Conservation (phyloP, 2,329 filamentous ascomycete genomes). For the Arthrobotrys sphaeroides region DNA sequence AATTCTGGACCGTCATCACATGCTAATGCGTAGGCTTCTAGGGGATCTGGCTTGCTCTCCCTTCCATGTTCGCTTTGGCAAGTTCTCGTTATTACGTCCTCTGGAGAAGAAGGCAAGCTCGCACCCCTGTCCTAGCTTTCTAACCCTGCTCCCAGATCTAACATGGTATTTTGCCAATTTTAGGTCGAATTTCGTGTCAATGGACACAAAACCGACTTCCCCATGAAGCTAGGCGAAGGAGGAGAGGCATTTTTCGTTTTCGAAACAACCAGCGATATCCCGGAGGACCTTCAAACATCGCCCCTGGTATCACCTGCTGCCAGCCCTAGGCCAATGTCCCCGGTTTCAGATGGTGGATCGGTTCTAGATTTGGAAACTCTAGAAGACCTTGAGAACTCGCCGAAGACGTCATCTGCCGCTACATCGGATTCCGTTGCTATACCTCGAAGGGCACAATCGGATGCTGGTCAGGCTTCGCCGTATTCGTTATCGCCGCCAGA, state of each 20-base stretch:
- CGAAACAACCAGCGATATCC: slow-evolving; percentile 89
- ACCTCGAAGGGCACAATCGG: slow-evolving; percentile 63
- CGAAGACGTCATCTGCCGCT: slow-evolving; percentile 56
- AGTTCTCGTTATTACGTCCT: slow-evolving; percentile 92
- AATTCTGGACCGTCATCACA: slow-evolving; percentile 3
- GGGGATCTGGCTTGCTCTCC: slow-evolving; percentile 85
- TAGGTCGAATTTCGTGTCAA: slow-evolving; percentile 95
- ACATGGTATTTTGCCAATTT: slow-evolving; percentile 22
- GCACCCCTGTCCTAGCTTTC: slow-evolving; percentile 12
- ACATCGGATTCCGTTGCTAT: slow-evolving; percentile 53
- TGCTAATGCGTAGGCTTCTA: slow-evolving; percentile 56
- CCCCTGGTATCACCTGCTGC: slow-evolving; percentile 88
- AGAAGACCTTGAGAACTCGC: slow-evolving; percentile 62
- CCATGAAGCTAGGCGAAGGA: slow-evolving; percentile 97
- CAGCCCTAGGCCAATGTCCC: slow-evolving; percentile 70
- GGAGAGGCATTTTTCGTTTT: slow-evolving; percentile 99
- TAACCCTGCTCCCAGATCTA: slow-evolving; percentile 12
- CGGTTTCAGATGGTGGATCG: slow-evolving; percentile 57
- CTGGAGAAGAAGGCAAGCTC: slow-evolving; percentile 84
- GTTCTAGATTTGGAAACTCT: slow-evolving; percentile 59
- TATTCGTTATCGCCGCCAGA: slow-evolving; percentile 61
- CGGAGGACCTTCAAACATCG: slow-evolving; percentile 92
- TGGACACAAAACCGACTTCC: slow-evolving; percentile 86
- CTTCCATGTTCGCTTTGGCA: slow-evolving; percentile 98
- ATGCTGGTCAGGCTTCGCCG: slow-evolving; percentile 63